Evolutionary conservation across 352 stramenopile species (phyloP), one percentile per base, ranked within the genome.

Genomic region (Phytophthora pini): DNA sequence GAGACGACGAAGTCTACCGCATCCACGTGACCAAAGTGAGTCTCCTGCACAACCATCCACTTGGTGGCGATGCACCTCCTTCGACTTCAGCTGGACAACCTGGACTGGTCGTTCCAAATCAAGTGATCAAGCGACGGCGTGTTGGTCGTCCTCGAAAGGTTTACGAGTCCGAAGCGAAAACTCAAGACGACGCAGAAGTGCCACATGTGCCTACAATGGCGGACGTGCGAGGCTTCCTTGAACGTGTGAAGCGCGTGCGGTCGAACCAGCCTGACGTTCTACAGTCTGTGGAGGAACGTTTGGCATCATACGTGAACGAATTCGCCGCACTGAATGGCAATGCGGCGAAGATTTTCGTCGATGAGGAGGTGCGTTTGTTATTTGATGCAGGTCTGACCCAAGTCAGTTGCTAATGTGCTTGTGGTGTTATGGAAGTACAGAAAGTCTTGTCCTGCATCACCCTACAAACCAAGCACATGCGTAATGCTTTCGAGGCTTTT

Each of bases 361-460:
- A 78, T 46, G 49, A 70, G 15, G 60, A 78, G 65, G 70, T 77
- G 6, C 8, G 44, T 13, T 41, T 50, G 24, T 27, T 26, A 26
- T 9, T n/a, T 43, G 8, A 22, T 43, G n/a, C n/a, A 43, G 11
- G 13, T 13, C 31, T 12, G 31, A 36, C 10, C 38, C 12, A 43
- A 10, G 10, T 6, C 13, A 43, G 38, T 24, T 26, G 24, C 43
- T 45, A 40, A 61, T 13, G 26, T 8, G 44, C 51, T 22, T 24
- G 32, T 43, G 12, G 2, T 31, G n/a, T 61, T 39, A 10, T 52
- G 46, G 11, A 48, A 55, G 27, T 32, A 17, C 34, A 77, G 70
- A 78, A 78, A 29, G 66, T 78, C 12, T 68, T 78, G 29, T 75
- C 70, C 7, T 72, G 61, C 34, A 74, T 78, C 53, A 78, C 70